Evolutionary conservation across 768 basidiomycete species (phyloP), one percentile per base, ranked within the genome.

Genomic region (Termitomyces sp.): DNA sequence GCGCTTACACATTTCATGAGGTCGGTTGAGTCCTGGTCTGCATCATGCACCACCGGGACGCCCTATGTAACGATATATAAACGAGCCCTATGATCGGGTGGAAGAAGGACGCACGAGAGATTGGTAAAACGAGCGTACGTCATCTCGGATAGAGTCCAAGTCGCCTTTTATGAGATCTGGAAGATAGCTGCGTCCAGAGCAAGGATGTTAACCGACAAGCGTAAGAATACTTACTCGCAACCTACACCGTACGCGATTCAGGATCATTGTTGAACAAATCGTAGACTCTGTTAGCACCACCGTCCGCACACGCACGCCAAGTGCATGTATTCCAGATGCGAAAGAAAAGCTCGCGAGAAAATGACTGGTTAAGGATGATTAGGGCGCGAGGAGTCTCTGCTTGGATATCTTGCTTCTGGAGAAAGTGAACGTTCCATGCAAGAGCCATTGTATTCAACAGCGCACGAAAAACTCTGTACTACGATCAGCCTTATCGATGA

Each of bases 161-260:
- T 99, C 97, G 27, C 96, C 97, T 70, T 92, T 95, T 66, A 99
- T 89, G 21, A 96, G 69, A 67, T 95, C 82, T 0, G 97, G 97
- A 5, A 87, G 67, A 67, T 82, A 93, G 17, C 90, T 92, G 57
- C 38, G 46, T 17, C 12, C 21, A 50, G 14, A 19, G 32, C 17
- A 35, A 44, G 25, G 43, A 41, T 23, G 10, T 34, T 45, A 52
- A 40, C 27, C 6, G 14, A 38, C 27, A 40, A 5, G 37, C n/a
- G 29, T 14, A 40, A 8, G 23, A 7, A 29, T 6, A 4, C 6
- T n/a, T n/a, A 4, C 25, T 40, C 25, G 50, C 53, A 56, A 37
- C 61, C 27, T 42, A 65, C 58, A 41, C 31, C 29, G 46, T 40
- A 46, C 63, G 63, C 21, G 51, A 59, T 31, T 55, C 53, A 3